These are phyloP conservation scores for Porcisia deanei DNA, from an alignment of 208 protist genomes.

Conservation along the genomic window DNA sequence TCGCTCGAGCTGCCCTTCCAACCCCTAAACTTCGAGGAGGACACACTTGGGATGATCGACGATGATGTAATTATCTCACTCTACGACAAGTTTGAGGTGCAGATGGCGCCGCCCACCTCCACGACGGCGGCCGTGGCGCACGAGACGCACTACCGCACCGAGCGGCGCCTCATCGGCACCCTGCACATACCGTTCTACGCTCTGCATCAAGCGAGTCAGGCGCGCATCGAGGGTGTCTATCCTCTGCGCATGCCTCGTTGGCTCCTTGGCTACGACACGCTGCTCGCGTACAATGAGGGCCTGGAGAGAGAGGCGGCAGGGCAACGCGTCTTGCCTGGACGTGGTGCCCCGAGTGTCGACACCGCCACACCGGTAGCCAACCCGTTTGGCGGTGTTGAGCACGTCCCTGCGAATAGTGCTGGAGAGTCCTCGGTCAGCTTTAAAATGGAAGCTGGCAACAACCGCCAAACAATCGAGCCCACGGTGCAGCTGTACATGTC, in stretches of 20 bases:
- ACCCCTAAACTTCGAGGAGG: slow-evolving; percentile 82
- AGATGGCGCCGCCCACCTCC: slow-evolving; percentile 44
- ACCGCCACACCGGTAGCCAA: neutral
- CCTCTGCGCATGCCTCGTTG: slow-evolving; percentile 67
- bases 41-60: slow-evolving; percentile 85
- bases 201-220: slow-evolving; percentile 65
- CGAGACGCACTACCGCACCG: slow-evolving; percentile 85
- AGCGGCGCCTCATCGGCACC: slow-evolving; percentile 77
- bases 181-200: slow-evolving; percentile 79
- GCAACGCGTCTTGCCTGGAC: neutral
- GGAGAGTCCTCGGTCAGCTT: neutral
- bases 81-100: slow-evolving; percentile 85
- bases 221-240: slow-evolving; percentile 75
- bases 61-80: slow-evolving; percentile 77
- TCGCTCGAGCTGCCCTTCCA: slow-evolving; percentile 80
- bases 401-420: neutral
- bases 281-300: neutral
- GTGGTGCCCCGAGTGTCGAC: neutral
- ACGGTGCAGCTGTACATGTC: slow-evolving; percentile 83
- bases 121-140: slow-evolving; percentile 57
- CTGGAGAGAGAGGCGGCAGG: neutral
- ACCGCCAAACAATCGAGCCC: slow-evolving; percentile 22
- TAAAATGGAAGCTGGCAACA: neutral
- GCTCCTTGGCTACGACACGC: slow-evolving; percentile 72
- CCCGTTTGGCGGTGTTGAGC: neutral